A percentile compares a stretch with the other conserved stretches of the same genome.
Evolutionary conservation across 306 rosid genomes (phyloP).

Genomic region (Prunus padus): DNA sequence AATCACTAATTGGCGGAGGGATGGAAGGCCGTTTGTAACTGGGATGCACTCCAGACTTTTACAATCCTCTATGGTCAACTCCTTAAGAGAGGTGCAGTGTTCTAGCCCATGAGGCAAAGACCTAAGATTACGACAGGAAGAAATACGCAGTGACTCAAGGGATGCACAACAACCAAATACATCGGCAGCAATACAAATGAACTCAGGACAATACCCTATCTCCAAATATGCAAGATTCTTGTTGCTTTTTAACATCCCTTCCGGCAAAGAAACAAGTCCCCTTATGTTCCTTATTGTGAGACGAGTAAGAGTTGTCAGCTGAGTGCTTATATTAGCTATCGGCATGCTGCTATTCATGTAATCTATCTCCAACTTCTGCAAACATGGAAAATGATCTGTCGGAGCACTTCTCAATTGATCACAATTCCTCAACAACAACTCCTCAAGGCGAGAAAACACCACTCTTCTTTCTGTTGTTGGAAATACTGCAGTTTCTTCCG

Average conservation of each 20-base stretch:
- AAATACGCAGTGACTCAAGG: too few relatives aligned
- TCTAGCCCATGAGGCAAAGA: background rate
- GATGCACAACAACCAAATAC: background rate
- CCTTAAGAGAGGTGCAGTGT: background rate
- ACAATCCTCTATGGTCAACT: accelerated
- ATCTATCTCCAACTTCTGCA: background rate
- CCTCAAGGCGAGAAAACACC: background rate
- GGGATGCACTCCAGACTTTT: background rate
- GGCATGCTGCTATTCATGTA: background rate
- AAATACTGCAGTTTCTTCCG: background rate
- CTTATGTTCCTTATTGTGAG: accelerated
- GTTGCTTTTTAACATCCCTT: background rate
- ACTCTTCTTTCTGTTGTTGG: background rate
- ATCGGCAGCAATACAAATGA: background rate
- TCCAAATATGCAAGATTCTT: background rate
- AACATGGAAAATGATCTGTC: conserved; percentile 1
- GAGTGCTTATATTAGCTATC: background rate
- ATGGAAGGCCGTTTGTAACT: background rate
- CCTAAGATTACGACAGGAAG: too few relatives aligned
- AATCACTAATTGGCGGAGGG: background rate
- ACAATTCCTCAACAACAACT: accelerated
- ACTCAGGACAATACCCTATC: background rate
- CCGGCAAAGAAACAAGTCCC: background rate
- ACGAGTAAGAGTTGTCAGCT: background rate
- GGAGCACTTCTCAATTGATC: background rate